Evolutionary conservation across 176 grass and related monocot genomes (phyloP), one percentile per base, ranked within the genome.

Genomic region (Alopecurus myosuroides): DNA sequence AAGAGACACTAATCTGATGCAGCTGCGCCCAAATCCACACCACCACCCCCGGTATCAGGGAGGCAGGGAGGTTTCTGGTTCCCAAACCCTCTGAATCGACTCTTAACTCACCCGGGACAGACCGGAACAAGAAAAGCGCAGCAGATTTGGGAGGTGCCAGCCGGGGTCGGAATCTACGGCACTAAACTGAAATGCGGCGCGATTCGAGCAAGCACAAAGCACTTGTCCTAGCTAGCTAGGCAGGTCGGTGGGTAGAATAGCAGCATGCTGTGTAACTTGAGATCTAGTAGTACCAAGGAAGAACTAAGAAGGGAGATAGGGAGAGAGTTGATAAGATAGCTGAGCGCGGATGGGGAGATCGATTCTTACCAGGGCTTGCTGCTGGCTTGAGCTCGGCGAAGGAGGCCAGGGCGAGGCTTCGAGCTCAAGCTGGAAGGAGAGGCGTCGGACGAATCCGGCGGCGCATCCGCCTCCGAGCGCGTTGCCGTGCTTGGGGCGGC

Each of bases 391-490:
- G 63, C 41, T 82, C 28, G 69, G 91, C 73, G 2, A 91, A 76
- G 0, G 96, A 98, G 96, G 0, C 96, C 96, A 55, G 95, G 86
- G 35, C 95, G 93, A n/a, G 96, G 96, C 65, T 98, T 98, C 87
- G 61, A 95, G 85, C 37, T n/a, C n/a, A n/a, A 93, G 96, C 81
- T 98, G 96, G 85, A 98, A 98, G 53, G 96, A 93, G 85, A 98
- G 88, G 0, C 93, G 93, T 1, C 72, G 91, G 30, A 98, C 93
- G 82, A 95, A 94, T 0, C 87, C 77, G 1, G 85, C 96, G 35
- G 88, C 87, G 93, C 96, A 98, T 2, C 41, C 85, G 33, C 80
- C 93, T n/a, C 85, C 96, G 35, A 77, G 50, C 33, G 80, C 52
- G 29, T 36, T 77, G 15, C 57, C 20, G 79, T 94, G 85, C 42